Base-by-base conservation (phyloP, 148 eudicot species). In the Polygonum maritimum region DNA sequence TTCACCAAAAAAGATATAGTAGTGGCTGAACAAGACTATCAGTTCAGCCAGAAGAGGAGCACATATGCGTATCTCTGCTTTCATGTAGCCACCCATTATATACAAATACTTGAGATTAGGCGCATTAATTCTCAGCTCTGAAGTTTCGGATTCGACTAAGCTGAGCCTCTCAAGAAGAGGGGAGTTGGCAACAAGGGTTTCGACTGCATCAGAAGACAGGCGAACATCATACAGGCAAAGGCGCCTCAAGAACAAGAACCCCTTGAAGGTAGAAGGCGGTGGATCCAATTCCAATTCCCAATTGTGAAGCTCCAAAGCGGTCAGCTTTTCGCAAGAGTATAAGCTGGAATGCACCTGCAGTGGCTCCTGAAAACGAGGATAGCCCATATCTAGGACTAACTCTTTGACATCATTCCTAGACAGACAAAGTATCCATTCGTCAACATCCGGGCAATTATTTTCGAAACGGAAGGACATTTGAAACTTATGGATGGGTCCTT, bases 241-340 rank as follows among this genome's bases (percentile, higher is more conserved):
- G 45, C 45, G 1, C 45, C 78, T 89, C 80, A 91, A 82, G 73
- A 75, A 75, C 16, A 69, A 38, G 49, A 91, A 91, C 6, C 96
- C 96, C 76, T 67, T 81, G 44, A 91, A 91, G 6, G 69, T 58
- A 10, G 12, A 57, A 9, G 78, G 72, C 0, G 91, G 89, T 16
- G 89, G 91, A 76, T 87, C 86, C 81, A 89, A 76, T 63, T 89
- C 89, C 78, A 91, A 91, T 55, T 89, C 89, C 79, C 91, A 89
- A 18, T 88, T 84, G 71, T 85, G 79, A 39, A 91, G 88, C 83
- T 88, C 91, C 82, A 91, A 85, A 65, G 79, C 81, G 26, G 82
- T 80, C 83, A 91, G 69, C 60, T 87, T 87, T 33, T 57, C 74
- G 78, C 81, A 89, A 48, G 84, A 83, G 54, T 83, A 89, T 26